Conservation (phyloP, 176 grass and related monocot genomes). For the Melocanna baccifera region DNA sequence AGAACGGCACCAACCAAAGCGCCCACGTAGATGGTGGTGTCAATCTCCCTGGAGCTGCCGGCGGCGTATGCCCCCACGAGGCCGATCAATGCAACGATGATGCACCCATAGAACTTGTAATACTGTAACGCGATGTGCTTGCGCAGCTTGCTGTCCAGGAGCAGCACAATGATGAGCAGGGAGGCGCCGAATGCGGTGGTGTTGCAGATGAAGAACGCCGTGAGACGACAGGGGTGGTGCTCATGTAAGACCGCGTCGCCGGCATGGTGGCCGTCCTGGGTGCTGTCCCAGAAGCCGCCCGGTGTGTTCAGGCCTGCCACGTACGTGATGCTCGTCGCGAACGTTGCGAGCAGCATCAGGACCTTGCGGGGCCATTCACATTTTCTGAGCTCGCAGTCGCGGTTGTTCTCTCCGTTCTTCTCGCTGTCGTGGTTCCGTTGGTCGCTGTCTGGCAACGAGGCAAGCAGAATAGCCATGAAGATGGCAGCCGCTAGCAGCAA, state of each 20-base stretch:
- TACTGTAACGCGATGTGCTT: not conserved
- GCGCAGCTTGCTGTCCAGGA: constrained; percentile 13
- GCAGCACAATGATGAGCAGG: constrained; percentile 11
- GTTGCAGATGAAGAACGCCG: not conserved
- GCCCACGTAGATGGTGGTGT: not conserved
- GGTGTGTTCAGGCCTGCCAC: constrained; percentile 11
- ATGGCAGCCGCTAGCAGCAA: too few species aligned
- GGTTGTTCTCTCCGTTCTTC: too few species aligned
- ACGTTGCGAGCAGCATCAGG: not conserved
- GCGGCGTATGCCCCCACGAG: constrained; percentile 14
- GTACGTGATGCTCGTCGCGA: constrained; percentile 14
- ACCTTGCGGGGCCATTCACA: not conserved
- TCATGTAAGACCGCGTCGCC: not conserved
- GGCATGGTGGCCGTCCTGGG: not conserved
- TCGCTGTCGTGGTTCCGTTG: too few species aligned
- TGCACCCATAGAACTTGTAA: not conserved
- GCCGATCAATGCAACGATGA: not conserved
- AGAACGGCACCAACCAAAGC: not conserved
- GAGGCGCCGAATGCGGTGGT: constrained; percentile 1
- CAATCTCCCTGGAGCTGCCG: not conserved
- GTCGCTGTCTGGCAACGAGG: too few species aligned
- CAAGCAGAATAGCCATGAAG: too few species aligned
- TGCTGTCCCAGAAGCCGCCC: not conserved
- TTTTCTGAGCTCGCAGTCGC: too few species aligned
- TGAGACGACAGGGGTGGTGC: not conserved